These are phyloP conservation scores for Pharnaceum exiguum DNA, from an alignment of 148 eudicot genomes.

Conservation along the genomic window DNA sequence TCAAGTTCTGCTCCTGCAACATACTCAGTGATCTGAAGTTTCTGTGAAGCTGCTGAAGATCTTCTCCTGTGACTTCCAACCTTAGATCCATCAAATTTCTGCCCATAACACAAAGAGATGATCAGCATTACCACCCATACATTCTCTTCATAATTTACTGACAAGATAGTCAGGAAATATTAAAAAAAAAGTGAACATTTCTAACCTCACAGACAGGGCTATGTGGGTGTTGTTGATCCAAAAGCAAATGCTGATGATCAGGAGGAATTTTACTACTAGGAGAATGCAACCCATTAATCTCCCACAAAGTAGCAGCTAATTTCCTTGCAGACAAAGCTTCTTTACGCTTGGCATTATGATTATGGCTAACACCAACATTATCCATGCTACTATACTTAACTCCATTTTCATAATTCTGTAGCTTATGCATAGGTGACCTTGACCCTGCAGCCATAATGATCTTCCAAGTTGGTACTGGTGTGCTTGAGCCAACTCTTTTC, in stretches of 20 bases:
- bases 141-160: neutral
- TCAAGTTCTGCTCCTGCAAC: slow-evolving; percentile 27
- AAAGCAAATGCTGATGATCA: slow-evolving; percentile 19
- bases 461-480: slow-evolving; percentile 66
- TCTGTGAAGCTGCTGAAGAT: slow-evolving; percentile 49
- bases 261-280: slow-evolving; percentile 17
- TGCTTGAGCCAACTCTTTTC: slow-evolving; percentile 42
- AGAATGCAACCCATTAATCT: slow-evolving; percentile 50
- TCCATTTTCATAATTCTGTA: slow-evolving; percentile 29
- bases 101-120: slow-evolving; percentile 3
- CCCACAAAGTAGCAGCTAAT: slow-evolving; percentile 78
- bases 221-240: slow-evolving; percentile 31
- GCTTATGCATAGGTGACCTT: slow-evolving; percentile 29
- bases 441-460: slow-evolving; percentile 34
- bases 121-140: neutral
- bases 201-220: slow-evolving; percentile 46
- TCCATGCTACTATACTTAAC: slow-evolving; percentile 8
- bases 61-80: slow-evolving; percentile 55
- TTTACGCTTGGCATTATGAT: slow-evolving; percentile 29
- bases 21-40: slow-evolving; percentile 44
- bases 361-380: neutral
- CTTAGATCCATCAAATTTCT: slow-evolving; percentile 28
- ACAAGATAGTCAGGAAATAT: neutral
- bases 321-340: slow-evolving; percentile 67
- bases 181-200: neutral